Evolutionary conservation across 2,329 filamentous ascomycete species (phyloP), one percentile per base, ranked within the genome.

Genomic region (Fusarium sp.): DNA sequence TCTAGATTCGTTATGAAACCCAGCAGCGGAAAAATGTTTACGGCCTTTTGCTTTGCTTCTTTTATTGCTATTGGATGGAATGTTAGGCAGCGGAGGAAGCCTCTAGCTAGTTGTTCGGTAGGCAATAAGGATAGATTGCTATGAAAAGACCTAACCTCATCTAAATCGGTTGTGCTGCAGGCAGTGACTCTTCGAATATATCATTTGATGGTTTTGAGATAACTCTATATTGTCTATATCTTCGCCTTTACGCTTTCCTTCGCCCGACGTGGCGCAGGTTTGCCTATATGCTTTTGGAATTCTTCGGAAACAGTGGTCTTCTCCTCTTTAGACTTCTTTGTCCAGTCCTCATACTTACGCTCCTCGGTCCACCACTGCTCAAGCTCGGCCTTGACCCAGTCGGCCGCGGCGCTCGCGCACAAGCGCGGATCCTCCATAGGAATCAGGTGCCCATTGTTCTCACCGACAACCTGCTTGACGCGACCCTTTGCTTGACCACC

Each of bases 341-440:
- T 81, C 88, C 89, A 91, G 70, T 81, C 81, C 47, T 84, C 78
- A 66, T 89, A 92, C 54, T 81, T 82, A 31, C 79, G 79, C 78
- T 91, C 85, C 71, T 91, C 86, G 4, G 74, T 77, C 66, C 83
- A 80, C 88, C 89, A 92, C 28, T 82, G 78, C 42, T 80, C 76
- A 67, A 92, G 68, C 76, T 91, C 88, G n/a, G 75, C 73, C 0
- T 78, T 83, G 57, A 92, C 78, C 84, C 89, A 93, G 26, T 77
- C 75, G 0, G 85, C 86, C 0, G 87, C 85, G 19, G 86, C 78
- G 60, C 86, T 82, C 2, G 93, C 94, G 65, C 90, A 92, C 73
- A 88, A 83, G 3, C 74, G 81, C 0, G 92, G 92, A 39, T 87
- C 86, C 79, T 97, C 94, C 88, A 97, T 92, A 0, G 94, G 91